Conservation (phyloP, 345 rosid genomes). For the Lepidium didymum region DNA sequence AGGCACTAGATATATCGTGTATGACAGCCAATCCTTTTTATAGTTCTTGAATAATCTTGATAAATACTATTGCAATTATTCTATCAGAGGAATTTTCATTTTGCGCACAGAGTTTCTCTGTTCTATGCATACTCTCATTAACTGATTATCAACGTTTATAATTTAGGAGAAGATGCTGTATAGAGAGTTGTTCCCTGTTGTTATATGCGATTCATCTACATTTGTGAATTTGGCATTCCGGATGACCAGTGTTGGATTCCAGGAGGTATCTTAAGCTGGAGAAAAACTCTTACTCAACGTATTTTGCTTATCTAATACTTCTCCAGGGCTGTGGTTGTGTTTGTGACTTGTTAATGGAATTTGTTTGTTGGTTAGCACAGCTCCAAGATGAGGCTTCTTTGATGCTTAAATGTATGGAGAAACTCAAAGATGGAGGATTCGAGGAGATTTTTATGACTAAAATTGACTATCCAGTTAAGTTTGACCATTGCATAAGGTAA, state of each 20-base stretch:
- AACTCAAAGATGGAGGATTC: constrained; percentile 68
- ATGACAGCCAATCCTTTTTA: not conserved
- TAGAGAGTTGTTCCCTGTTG: constrained; percentile 54
- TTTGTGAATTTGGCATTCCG: constrained; percentile 65
- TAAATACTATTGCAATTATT: not conserved
- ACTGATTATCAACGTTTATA: constrained; percentile 10
- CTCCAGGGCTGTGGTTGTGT: not conserved
- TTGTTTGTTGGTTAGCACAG: constrained; percentile 29
- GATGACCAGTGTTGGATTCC: constrained; percentile 51
- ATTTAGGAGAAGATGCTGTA: constrained; percentile 54
- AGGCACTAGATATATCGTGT: not conserved
- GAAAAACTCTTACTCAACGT: not conserved
- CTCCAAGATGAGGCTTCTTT: constrained; percentile 73
- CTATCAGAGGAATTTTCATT: not conserved
- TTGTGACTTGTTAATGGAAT: not conserved
- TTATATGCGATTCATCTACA: constrained; percentile 47
- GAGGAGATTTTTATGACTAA: constrained; percentile 70
- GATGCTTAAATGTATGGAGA: constrained; percentile 60
- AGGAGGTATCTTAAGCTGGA: constrained; percentile 48
- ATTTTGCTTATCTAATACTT: not conserved
- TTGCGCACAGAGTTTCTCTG: not conserved
- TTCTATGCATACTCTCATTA: not conserved
- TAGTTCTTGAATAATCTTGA: not conserved
- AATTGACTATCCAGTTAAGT: constrained; percentile 73
- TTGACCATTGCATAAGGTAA: constrained; percentile 73